Evolutionary conservation across 345 rosid genomes (phyloP), one percentile per base, ranked within the genome.

Genomic region (Moricandia moricandioides): DNA sequence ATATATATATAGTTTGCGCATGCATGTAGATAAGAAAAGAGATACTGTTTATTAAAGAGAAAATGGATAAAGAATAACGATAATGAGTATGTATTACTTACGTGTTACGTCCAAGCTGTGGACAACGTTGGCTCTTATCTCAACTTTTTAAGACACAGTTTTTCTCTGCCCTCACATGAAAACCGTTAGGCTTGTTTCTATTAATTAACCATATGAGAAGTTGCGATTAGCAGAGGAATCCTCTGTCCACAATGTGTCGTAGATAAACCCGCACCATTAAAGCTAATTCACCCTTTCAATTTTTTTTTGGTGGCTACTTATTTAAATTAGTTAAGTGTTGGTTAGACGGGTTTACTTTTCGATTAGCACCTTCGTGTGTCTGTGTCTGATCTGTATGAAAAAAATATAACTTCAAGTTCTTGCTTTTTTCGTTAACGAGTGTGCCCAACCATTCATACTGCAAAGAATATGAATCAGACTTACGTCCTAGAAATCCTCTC

Each of bases 81-180:
- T 52, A 10, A 34, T 61, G 69, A 14, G 49, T 43, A 43, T 12
- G 27, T 72, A 72, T 63, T 63, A 26, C 70, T 37, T 72, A 52
- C 70, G 76, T 63, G 76, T 21, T 29, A 29, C 31, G 31, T 29
- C 4, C 76, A 63, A 73, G 64, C 64, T 56, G 77, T 73, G 70
- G 40, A 45, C 51, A 47, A 65, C 70, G 43, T 33, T 7, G 26
- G 0, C 65, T 61, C 45, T 61, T 61, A 61, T 61, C 66, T 11
- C 49, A 62, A 62, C 10, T 35, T 7, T 6, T 35, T 11, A 10
- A 29, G 3, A 29, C 5, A 29, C 31, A 21, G 24, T 14, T 61
- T 61, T 9, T 61, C 65, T 61, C 45, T 34, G 13, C 13, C 65
- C 65, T 14, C 43, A 33, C 24, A 21, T 4, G 34, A 29, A 7